Base-by-base conservation (phyloP, 345 rosid genomes). In the Populus tremula region DNA sequence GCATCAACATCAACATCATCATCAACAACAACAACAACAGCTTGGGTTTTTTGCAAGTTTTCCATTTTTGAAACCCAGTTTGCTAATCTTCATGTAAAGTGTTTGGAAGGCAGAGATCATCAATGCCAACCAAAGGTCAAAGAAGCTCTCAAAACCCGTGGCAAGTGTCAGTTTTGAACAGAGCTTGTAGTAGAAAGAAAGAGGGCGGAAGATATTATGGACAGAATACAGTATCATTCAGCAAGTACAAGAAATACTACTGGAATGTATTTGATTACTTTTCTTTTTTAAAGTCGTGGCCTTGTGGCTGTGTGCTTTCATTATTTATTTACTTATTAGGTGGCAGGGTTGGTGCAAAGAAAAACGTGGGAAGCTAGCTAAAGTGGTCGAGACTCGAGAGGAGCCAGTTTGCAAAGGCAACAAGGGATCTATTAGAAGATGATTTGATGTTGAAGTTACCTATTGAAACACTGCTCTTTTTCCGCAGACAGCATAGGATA, bases 31-130 rank as follows among this genome's bases (percentile, higher is more conserved):
- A 79, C 82, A 2, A 27, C 27, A 27, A 70, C 73, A 67, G 36
- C 36, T 33, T 71, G 87, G 85, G 86, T 81, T 71, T 84, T 84
- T 47, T 70, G 79, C 80, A 70, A 65, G 56, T 85, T 17, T 61
- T 85, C 87, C 97, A 92, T 92, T 79, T 77, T 77, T 25, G 66
- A 69, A 77, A 87, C 79, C 85, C 82, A 56, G 82, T 78, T 27
- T 74, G 70, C 21, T 78, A 85, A 80, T 84, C 90, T 85, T 91
- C 92, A 88, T 91, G 90, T 84, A 87, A 79, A 53, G 63, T 76
- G 47, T 79, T 50, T 36, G 50, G 14, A 23, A 69, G 65, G 72
- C 38, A 71, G 69, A 66, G 76, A 73, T 82, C 86, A 91, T 84
- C 82, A 86, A 87, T 83, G 85, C 70, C 73, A 61, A 13, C 74